Percentiles rank a stretch among this genome's conserved stretches.
These are phyloP conservation scores for Nidularia sp. DNA, from an alignment of 768 basidiomycete species.

Conservation along the genomic window DNA sequence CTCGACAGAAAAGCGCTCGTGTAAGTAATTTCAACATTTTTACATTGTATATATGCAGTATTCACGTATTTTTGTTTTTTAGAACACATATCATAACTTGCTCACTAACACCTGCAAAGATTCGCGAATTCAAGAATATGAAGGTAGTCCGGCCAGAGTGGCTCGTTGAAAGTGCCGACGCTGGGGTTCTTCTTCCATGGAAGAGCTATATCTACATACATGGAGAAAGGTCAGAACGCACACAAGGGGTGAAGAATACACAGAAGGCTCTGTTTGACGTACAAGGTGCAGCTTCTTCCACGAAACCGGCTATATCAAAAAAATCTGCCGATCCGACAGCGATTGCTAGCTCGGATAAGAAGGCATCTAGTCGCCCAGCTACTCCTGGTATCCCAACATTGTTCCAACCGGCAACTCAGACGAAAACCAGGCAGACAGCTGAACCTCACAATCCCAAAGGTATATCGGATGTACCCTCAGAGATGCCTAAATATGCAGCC, in stretches of 20 bases:
- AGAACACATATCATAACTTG: conserved; percentile 93
- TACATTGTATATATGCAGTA: not conserved
- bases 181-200: conserved; percentile 75
- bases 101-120: conserved; percentile 85
- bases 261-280: conserved; percentile 25
- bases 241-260: conserved; percentile 41
- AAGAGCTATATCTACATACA: conserved; percentile 60
- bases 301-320: not conserved
- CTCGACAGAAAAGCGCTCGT: conserved; percentile 74
- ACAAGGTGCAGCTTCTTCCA: not conserved
- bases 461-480: not conserved
- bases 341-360: not conserved
- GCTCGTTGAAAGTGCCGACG: conserved; percentile 77
- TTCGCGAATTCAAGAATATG: conserved; percentile 84
- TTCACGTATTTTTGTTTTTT: conserved; percentile 1
- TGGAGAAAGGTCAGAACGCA: conserved; percentile 39
- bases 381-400: not conserved
- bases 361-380: not conserved
- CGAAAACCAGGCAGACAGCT: not conserved
- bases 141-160: conserved; percentile 89
- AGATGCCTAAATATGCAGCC: conserved; percentile 48
- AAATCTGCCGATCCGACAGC: not conserved
- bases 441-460: not conserved
- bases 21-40: conserved; percentile 33
- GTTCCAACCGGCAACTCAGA: not conserved